phyloP scores from a whole-genome alignment of 2,329 filamentous ascomycete species.

The Pestalotiopsis sp. region DNA sequence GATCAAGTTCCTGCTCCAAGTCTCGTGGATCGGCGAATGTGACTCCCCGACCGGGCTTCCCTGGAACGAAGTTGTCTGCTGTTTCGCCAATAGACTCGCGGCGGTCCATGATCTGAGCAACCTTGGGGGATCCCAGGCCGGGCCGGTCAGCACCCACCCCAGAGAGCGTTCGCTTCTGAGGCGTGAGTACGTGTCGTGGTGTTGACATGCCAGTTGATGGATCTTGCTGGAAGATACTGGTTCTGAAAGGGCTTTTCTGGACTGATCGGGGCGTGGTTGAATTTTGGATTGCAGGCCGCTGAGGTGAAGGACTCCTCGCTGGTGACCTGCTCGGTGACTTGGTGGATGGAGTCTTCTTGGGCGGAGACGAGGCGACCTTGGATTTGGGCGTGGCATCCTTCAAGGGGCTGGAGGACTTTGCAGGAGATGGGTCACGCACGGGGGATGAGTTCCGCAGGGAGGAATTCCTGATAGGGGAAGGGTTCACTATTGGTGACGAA shows the following conservation, averaged over 20 bases:
- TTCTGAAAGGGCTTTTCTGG: conserved; percentile 31
- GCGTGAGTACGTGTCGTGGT: conserved; percentile 66
- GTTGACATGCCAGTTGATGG: conserved; percentile 57
- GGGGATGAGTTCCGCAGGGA: not conserved
- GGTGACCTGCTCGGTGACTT: conserved; percentile 46
- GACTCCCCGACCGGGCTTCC: conserved; percentile 47
- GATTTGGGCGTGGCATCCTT: conserved; percentile 1
- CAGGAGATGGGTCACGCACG: conserved; percentile 22
- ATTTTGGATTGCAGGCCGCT: conserved; percentile 36
- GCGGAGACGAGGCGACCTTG: not conserved
- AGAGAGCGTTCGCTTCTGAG: conserved; percentile 61
- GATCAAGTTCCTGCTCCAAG: conserved; percentile 65
- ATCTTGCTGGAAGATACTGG: conserved; percentile 33
- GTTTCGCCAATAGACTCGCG: conserved; percentile 72
- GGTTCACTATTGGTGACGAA: conserved; percentile 4
- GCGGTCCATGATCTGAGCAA: conserved; percentile 71
- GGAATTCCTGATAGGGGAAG: conserved; percentile 22
- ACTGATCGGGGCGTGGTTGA: conserved; percentile 26
- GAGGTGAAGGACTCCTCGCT: conserved; percentile 50
- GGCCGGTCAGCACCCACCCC: conserved; percentile 70
- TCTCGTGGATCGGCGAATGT: conserved; percentile 67
- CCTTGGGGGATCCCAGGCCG: conserved; percentile 75
- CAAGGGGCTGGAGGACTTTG: conserved; percentile 18
- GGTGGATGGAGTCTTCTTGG: conserved; percentile 45
- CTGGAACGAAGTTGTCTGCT: conserved; percentile 65